These are phyloP conservation scores for Lignosus rhinocerotis DNA, from an alignment of 1,284 basidiomycete species.

Conservation along the genomic window DNA sequence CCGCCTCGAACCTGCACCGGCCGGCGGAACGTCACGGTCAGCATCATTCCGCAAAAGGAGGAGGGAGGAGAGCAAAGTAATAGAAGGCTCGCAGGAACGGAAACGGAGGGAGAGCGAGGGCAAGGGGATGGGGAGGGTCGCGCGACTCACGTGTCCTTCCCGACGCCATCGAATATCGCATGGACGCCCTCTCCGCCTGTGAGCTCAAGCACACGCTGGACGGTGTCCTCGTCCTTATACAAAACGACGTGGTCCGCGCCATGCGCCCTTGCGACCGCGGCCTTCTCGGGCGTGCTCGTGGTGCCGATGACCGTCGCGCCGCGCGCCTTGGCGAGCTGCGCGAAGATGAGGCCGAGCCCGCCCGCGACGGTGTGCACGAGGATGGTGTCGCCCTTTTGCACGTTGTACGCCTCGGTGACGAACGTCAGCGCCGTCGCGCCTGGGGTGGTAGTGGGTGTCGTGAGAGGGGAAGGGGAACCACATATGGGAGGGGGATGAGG, in stretches of 20 bases:
- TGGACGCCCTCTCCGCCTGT: slow-evolving; percentile 85
- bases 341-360: slow-evolving; percentile 63
- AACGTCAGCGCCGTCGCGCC: slow-evolving; percentile 83
- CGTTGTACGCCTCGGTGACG: slow-evolving; percentile 81
- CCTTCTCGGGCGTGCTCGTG: slow-evolving; percentile 85
- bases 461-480: neutral
- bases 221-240: slow-evolving; percentile 73
- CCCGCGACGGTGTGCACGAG: slow-evolving; percentile 94
- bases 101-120: too few species aligned
- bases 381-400: slow-evolving; percentile 74
- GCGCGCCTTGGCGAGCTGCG: slow-evolving; percentile 61
- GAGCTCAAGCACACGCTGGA: slow-evolving; percentile 71
- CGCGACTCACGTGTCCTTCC: slow-evolving; percentile 78
- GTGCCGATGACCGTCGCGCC: slow-evolving; percentile 95
- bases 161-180: slow-evolving; percentile 92
- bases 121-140: too few species aligned
- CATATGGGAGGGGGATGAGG: neutral
- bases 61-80: neutral
- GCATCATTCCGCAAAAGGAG: neutral
- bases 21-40: neutral
- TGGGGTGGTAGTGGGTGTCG: slow-evolving; percentile 4
- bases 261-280: slow-evolving; percentile 72
- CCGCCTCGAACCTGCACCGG: slow-evolving; percentile 66
- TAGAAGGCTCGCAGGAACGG: too few species aligned
- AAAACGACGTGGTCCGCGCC: slow-evolving; percentile 90